Percentiles rank a stretch among this genome's conserved stretches.
Evolutionary conservation across 169 alveolate genomes (phyloP).

Genomic region (Amoebophrya sp.): DNA sequence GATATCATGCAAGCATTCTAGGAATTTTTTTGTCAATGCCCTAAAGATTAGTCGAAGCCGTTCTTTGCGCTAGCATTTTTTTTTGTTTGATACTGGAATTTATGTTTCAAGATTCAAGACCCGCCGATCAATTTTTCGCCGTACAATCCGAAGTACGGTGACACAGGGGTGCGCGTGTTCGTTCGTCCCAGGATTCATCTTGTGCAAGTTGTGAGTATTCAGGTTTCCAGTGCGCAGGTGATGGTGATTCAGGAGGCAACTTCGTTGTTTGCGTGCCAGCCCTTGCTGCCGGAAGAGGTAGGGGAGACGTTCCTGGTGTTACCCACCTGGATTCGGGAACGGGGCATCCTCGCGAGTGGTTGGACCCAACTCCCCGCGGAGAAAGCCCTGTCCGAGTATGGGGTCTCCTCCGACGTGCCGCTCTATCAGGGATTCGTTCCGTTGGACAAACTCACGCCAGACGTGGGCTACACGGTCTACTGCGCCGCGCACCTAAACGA

Average conservation of each 20-base stretch:
- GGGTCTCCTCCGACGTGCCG: background rate
- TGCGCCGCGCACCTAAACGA: background rate
- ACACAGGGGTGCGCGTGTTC: background rate
- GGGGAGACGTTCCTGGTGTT: background rate
- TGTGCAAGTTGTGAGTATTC: background rate
- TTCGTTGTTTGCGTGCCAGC: background rate
- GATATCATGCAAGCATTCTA: too few species aligned
- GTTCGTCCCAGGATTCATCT: background rate
- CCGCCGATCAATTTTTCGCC: background rate
- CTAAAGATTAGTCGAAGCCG: too few species aligned
- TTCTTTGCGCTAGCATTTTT: too few species aligned
- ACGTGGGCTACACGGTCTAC: background rate
- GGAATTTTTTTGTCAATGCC: too few species aligned
- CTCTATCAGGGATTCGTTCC: background rate
- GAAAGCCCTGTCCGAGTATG: background rate
- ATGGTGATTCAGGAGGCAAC: background rate
- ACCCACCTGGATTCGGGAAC: background rate
- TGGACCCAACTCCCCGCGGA: background rate
- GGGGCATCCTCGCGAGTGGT: background rate
- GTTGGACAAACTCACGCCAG: background rate
- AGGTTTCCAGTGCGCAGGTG: background rate
- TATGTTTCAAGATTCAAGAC: background rate
- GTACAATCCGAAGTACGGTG: background rate
- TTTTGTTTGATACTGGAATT: too few species aligned
- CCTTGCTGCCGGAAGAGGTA: background rate